phyloP scores from a whole-genome alignment of 192 early-diverging fungal genomes.

The Coemansia sp. region DNA sequence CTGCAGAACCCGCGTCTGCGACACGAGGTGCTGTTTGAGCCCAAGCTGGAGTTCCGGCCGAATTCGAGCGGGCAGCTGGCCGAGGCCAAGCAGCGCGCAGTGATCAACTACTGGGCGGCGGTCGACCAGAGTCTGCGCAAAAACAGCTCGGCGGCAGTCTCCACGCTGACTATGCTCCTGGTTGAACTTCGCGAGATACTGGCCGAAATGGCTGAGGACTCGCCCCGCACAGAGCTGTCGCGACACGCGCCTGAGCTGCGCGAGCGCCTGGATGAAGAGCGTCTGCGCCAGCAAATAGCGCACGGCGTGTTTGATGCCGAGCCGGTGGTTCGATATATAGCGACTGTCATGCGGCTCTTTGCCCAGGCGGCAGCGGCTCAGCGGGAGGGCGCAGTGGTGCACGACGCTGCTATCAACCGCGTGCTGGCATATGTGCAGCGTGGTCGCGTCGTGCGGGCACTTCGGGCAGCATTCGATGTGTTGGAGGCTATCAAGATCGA shows the following conservation, averaged over 20 bases:
- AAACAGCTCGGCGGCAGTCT: background rate
- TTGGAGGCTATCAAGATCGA: slow-evolving; percentile 64
- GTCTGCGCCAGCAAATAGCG: slow-evolving; percentile 64
- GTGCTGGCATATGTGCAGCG: slow-evolving; percentile 60
- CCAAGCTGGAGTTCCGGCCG: slow-evolving; percentile 86
- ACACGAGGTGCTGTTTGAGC: slow-evolving; percentile 89
- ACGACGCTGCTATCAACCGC: slow-evolving; percentile 64
- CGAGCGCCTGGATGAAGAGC: slow-evolving; percentile 60
- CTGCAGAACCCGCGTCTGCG: slow-evolving; percentile 82
- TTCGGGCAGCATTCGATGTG: slow-evolving; percentile 72
- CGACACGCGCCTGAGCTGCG: slow-evolving; percentile 41
- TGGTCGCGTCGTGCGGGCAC: slow-evolving; percentile 64
- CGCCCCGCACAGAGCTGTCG: slow-evolving; percentile 40
- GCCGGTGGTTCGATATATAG: slow-evolving; percentile 62
- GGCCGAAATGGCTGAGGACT: slow-evolving; percentile 53
- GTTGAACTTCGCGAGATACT: slow-evolving; percentile 78
- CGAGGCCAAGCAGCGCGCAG: slow-evolving; percentile 62
- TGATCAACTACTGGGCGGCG: slow-evolving; percentile 71
- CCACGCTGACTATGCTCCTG: slow-evolving; percentile 65
- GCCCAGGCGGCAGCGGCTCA: slow-evolving; percentile 61
- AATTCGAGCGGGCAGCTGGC: slow-evolving; percentile 76
- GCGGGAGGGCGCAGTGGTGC: slow-evolving; percentile 7
- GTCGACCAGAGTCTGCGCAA: slow-evolving; percentile 61
- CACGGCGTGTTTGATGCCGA: slow-evolving; percentile 68
- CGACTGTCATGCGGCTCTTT: slow-evolving; percentile 62